Percentiles rank a stretch among this genome's conserved stretches.
Conservation (phyloP, 805 yeast species). For the Saturnispora mendoncae region DNA sequence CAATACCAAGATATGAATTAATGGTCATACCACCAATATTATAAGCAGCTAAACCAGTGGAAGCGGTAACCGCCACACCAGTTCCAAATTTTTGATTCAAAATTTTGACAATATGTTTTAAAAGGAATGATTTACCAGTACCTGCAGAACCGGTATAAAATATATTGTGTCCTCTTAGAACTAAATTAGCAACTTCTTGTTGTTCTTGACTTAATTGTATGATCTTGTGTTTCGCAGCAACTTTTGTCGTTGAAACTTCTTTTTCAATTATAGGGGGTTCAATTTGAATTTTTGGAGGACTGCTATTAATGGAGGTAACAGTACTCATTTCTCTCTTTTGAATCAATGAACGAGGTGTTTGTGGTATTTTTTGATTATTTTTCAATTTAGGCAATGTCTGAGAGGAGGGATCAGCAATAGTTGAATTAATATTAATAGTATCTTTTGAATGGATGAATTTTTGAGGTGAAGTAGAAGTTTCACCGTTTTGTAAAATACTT, state of each 20-base stretch:
- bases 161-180: constrained; percentile 50
- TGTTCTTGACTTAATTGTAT: constrained; percentile 49
- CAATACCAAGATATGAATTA: constrained; percentile 73
- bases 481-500: background rate
- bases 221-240: too few relatives aligned
- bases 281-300: constrained; percentile 11
- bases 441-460: too few relatives aligned
- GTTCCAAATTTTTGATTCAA: constrained; percentile 37
- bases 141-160: constrained; percentile 98
- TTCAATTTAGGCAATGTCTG: background rate
- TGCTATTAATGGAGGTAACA: background rate
- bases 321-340: constrained; percentile 4
- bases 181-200: constrained; percentile 54
- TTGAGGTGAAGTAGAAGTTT: background rate
- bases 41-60: constrained; percentile 79
- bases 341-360: background rate
- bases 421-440: background rate
- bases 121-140: constrained; percentile 90
- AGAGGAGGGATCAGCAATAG: background rate
- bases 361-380: background rate
- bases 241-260: too few relatives aligned
- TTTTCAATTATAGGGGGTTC: too few relatives aligned
- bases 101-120: constrained; percentile 51
- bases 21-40: constrained; percentile 73
- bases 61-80: constrained; percentile 71